Percentiles rank a stretch among this genome's conserved stretches.
Evolutionary conservation across 768 basidiomycete genomes (phyloP).

Genomic region (Lactarius sanguifluus): DNA sequence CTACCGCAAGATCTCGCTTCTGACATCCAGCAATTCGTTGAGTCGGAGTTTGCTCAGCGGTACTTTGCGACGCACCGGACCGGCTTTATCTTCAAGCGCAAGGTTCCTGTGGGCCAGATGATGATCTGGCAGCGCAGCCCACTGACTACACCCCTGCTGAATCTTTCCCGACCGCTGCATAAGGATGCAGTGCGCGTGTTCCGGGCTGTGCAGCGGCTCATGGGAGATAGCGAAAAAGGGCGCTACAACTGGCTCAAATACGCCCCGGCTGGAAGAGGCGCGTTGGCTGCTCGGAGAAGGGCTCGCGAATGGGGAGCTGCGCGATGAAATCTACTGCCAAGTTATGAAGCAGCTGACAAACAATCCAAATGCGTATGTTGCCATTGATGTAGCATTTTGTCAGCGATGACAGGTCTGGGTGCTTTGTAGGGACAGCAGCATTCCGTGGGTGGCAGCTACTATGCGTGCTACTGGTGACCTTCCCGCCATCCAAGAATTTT

Average conservation of each 20-base stretch:
- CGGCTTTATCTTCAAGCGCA: constrained; percentile 82
- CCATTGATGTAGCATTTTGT: neutral
- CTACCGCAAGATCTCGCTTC: constrained; percentile 78
- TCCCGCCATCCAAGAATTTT: constrained; percentile 92
- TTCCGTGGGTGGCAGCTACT: constrained; percentile 94
- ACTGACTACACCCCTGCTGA: constrained; percentile 71
- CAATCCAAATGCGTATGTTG: constrained; percentile 74
- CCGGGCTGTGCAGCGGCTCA: constrained; percentile 87
- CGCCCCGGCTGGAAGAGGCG: constrained; percentile 71
- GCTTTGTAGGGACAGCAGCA: constrained; percentile 62
- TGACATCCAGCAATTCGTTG: constrained; percentile 85
- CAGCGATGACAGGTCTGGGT: neutral
- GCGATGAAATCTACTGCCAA: constrained; percentile 94
- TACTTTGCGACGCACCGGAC: constrained; percentile 92
- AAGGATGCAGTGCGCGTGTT: constrained; percentile 83
- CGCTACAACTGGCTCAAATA: constrained; percentile 47
- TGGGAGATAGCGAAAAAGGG: constrained; percentile 91
- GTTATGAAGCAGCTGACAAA: constrained; percentile 86
- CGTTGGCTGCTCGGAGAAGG: constrained; percentile 83
- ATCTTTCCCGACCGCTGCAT: constrained; percentile 60
- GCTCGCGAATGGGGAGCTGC: constrained; percentile 73
- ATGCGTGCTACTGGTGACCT: constrained; percentile 87
- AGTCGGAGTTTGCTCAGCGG: constrained; percentile 79
- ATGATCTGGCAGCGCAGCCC: constrained; percentile 88
- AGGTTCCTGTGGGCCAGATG: constrained; percentile 79